Percentiles rank a stretch among this genome's conserved stretches.
Conservation (phyloP, 306 rosid species). For the Cucumis cinereus region DNA sequence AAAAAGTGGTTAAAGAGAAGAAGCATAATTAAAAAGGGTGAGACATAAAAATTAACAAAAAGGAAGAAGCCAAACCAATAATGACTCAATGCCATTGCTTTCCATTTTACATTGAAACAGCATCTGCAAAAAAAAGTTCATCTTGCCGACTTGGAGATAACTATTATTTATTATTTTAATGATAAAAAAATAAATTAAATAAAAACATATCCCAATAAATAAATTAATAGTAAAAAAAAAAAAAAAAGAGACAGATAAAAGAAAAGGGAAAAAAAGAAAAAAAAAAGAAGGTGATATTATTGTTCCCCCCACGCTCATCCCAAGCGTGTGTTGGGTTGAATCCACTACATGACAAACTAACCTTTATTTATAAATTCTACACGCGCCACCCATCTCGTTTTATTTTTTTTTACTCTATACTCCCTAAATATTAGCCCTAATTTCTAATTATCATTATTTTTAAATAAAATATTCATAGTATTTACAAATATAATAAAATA, state of each 20-base stretch:
- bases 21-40: not conserved
- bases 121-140: not conserved
- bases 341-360: not conserved
- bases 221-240: too few relatives aligned
- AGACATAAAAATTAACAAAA: not conserved
- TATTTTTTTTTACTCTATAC: not conserved
- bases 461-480: too few relatives aligned
- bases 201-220: not conserved
- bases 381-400: not conserved
- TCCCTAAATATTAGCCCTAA: not conserved
- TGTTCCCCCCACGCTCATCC: slow-evolving; percentile 2
- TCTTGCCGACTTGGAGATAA: not conserved
- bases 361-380: not conserved
- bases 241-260: too few relatives aligned
- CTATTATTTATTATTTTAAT: not conserved
- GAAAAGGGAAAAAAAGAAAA: not conserved
- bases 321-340: slow-evolving; percentile 5
- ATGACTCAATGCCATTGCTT: not conserved
- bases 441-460: too few relatives aligned
- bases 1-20: not conserved
- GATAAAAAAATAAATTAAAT: not conserved
- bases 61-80: not conserved
- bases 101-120: not conserved
- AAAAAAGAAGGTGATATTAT: not conserved
- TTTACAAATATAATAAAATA: too few relatives aligned